Base-by-base conservation (phyloP, 495 filamentous ascomycete species). In the Aspergillus homomorphus region DNA sequence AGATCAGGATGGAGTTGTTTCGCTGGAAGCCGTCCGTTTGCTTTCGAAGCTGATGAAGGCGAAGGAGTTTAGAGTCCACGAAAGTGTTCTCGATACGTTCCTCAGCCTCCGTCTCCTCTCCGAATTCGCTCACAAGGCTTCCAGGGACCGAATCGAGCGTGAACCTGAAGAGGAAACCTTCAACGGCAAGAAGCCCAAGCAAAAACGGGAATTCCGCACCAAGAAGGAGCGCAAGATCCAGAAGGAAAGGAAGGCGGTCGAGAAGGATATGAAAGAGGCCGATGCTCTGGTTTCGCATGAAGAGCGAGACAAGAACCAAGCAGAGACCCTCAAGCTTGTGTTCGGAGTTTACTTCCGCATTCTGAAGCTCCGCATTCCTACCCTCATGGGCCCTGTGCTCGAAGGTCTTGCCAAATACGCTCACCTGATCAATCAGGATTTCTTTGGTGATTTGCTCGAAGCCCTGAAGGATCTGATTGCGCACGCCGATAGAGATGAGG, bases 341-440 rank as follows among this genome's bases (percentile, higher is more conserved):
- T 98, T 98, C 70, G 89, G 87, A 6, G 86, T 86, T 7, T 98
- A 98, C 74, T 97, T 98, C 76, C 86, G 91, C 12, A 94, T 98
- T 50, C 74, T 98, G 20, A 97, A 97, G 74, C 78, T 84, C 50
- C 85, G 90, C 26, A 69, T 73, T 56, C 83, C 84, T 9, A 82
- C 83, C 18, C 82, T 98, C 12, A 97, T 97, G 91, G 94, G 93
- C 7, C 91, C 92, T 30, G 92, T 96, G 0, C 78, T 94, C 4
- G 91, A 98, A 71, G 94, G 94, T 50, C 77, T 98, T 24, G 92
- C 92, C 50, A 87, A 86, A 69, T 98, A 96, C 71, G 86, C 92
- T 18, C 94, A 96, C 68, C 78, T 98, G 18, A 97, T 98, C 78
- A 98, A 98, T 75, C 89, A 97, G 66, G 87, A 98, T 67, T 96